A percentile compares a stretch with the other conserved stretches of the same genome.
Conservation (phyloP, 2,329 filamentous ascomycete genomes). For the Beauveria scarabaeidicola region DNA sequence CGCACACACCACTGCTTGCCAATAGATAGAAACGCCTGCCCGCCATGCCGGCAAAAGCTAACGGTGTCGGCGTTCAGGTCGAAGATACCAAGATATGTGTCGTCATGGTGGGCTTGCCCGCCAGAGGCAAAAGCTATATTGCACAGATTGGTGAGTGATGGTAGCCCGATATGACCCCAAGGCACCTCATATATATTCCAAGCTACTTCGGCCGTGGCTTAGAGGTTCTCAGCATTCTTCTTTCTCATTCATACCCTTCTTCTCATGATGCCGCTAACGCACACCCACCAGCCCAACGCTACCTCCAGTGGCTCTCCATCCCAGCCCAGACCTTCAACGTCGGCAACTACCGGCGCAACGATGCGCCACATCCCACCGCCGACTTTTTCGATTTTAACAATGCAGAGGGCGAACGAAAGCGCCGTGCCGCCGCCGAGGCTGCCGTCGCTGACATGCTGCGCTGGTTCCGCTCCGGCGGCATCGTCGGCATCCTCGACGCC, state of each 20-base stretch:
- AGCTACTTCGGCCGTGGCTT: too few relatives aligned
- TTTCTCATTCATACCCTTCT: background rate
- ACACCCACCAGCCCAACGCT: slow-evolving; percentile 62
- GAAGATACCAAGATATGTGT: slow-evolving; percentile 97
- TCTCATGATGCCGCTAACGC: background rate
- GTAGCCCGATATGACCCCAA: slow-evolving; percentile 9
- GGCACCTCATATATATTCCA: too few relatives aligned
- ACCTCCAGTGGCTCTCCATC: slow-evolving; percentile 94
- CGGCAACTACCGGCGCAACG: slow-evolving; percentile 84
- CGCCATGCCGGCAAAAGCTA: slow-evolving; percentile 42
- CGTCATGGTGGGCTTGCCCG: slow-evolving; percentile 96
- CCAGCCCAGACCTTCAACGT: slow-evolving; percentile 95
- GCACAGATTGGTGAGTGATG: slow-evolving; percentile 75
- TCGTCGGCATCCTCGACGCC: slow-evolving; percentile 90
- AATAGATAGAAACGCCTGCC: background rate
- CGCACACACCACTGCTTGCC: slow-evolving; percentile 1
- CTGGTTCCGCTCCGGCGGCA: slow-evolving; percentile 77
- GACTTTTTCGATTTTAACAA: slow-evolving; percentile 95
- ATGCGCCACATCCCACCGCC: slow-evolving; percentile 81
- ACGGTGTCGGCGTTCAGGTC: slow-evolving; percentile 70
- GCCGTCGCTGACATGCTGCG: slow-evolving; percentile 88
- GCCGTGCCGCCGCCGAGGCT: slow-evolving; percentile 80
- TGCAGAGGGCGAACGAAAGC: slow-evolving; percentile 78
- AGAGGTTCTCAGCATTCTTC: background rate
- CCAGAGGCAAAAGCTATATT: slow-evolving; percentile 93